Conservation (phyloP, 345 rosid species). For the Hypericum androsaemum region DNA sequence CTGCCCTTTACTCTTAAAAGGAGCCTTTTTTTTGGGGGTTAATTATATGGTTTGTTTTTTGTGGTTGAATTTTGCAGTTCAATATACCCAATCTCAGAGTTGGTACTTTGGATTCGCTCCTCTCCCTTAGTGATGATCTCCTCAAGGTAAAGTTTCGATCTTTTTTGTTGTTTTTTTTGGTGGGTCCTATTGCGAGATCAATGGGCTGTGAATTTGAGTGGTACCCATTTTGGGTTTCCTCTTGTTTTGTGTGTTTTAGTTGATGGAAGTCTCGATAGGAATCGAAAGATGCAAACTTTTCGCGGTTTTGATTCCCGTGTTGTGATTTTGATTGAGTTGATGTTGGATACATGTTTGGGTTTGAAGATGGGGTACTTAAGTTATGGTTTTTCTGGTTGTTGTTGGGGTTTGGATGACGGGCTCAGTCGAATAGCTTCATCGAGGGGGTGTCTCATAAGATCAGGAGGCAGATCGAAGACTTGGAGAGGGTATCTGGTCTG, state of each 20-base stretch:
- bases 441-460: slow-evolving; percentile 94
- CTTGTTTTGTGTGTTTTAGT: no score
- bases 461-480: slow-evolving; percentile 95
- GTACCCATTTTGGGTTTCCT: not conserved
- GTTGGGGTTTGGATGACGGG: not conserved
- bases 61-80: slow-evolving; percentile 40
- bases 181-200: not conserved
- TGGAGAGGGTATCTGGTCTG: slow-evolving; percentile 74
- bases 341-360: no score
- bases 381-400: slow-evolving; percentile 4
- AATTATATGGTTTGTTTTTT: not conserved
- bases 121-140: slow-evolving; percentile 92
- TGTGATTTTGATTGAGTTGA: slow-evolving; percentile 1
- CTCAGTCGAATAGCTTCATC: slow-evolving; percentile 79
- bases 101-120: slow-evolving; percentile 95
- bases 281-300: no score
- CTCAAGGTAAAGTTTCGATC: slow-evolving; percentile 40
- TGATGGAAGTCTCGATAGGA: no score
- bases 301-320: no score
- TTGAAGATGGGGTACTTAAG: no score
- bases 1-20: not conserved
- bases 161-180: not conserved
- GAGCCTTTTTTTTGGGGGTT: not conserved
- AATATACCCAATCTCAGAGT: slow-evolving; percentile 95
- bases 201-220: not conserved